Evolutionary conservation across 163 green algal genomes (phyloP), one percentile per base, ranked within the genome.

Genomic region (Volvox carteri): DNA sequence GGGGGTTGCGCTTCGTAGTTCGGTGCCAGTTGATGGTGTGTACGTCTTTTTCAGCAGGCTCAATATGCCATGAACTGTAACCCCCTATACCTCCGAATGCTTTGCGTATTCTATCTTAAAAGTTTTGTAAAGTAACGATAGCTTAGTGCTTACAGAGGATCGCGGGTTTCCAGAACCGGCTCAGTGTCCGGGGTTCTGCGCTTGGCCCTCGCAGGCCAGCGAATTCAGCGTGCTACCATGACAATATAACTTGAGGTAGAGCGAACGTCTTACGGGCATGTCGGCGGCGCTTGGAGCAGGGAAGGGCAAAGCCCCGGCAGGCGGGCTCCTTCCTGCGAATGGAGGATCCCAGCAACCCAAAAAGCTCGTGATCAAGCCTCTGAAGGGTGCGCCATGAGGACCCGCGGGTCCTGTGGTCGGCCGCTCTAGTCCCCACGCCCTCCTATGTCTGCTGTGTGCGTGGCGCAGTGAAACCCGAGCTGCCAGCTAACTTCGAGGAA

Each of bases 401-500:
- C 30, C 73, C 12, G 42, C 21, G 6, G 73, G 67, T 19, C 44
- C 18, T 16, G 41, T 30, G 23, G 35, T 50, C 48, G 33, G 41
- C 70, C 30, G 41, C 70, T 35, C 8, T 35, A 14, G 67, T 72
- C 60, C 60, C 37, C 60, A 19, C 11, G 37, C 60, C 23, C 60
- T 28, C 23, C 67, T 46, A 52, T 76, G 12, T 2, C 37, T 46
- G n/a, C 25, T 14, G 23, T 39, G 8, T 68, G 42, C 62, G 44
- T 65, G n/a, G 18, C 48, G 72, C 93, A 98, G 95, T 90, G 42
- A 96, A 97, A 85, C 96, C 97, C 41, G 95, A 97, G 86, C 91
- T 99, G 14, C 97, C 97, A 3, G 89, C 88, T 0, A 94, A 98
- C 85, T 99, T 99, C 84, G 97, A 98, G 90, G 94, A 94, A 25